Conservation (phyloP, 2,329 filamentous ascomycete genomes). For the Apiospora arundinis region DNA sequence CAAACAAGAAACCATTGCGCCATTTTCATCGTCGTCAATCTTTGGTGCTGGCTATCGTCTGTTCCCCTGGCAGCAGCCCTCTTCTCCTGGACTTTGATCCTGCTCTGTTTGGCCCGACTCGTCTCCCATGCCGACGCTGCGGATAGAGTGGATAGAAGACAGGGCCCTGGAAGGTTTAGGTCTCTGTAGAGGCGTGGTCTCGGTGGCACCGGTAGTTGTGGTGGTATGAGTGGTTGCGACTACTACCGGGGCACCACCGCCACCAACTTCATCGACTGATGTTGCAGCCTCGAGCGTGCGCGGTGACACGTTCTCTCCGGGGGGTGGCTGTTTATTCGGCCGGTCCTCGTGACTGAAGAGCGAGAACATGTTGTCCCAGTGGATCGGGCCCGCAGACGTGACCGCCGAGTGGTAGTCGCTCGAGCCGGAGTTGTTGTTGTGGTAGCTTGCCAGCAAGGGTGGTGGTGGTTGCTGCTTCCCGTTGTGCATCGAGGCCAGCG, state of each 20-base stretch:
- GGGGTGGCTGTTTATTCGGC: not conserved
- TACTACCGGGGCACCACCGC: not conserved
- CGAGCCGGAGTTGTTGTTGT: not conserved
- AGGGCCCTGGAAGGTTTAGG: slow-evolving; percentile 5
- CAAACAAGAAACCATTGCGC: not conserved
- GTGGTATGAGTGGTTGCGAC: not conserved
- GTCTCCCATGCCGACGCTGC: not conserved
- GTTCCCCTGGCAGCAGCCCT: not conserved
- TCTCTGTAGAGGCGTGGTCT: not conserved
- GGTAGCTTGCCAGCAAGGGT: not conserved
- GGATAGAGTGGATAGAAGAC: not conserved
- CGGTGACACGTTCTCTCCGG: not conserved
- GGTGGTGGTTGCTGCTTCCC: not conserved
- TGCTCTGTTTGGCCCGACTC: not conserved
- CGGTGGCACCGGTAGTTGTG: not conserved
- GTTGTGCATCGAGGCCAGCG: not conserved
- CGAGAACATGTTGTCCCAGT: not conserved
- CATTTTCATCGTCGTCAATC: not conserved
- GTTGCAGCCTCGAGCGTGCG: not conserved
- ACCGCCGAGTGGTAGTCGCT: not conserved
- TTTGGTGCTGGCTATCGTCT: not conserved
- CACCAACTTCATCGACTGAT: not conserved
- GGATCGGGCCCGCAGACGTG: not conserved
- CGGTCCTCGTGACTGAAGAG: not conserved
- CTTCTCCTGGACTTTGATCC: not conserved